Evolutionary conservation across 2,329 filamentous ascomycete species (phyloP), one percentile per base, ranked within the genome.

Genomic region (Uncinocarpus reesii): DNA sequence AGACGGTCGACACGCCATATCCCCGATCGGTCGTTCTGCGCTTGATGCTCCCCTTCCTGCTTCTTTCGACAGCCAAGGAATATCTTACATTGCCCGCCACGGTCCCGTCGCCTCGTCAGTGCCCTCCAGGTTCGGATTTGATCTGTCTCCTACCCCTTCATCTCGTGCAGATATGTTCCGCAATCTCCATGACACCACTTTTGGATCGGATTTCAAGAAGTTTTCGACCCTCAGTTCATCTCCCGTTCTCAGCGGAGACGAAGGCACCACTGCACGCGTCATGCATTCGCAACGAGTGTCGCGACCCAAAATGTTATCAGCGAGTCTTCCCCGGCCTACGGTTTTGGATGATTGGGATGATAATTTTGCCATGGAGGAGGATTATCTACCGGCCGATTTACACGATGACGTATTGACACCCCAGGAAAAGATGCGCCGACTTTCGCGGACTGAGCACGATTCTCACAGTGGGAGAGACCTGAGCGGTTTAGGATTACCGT

Each of bases 21-120:
- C 89, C 11, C 87, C 89, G 0, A 77, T 77, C 42, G 78, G 79
- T 44, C 75, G 74, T 57, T 92, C 86, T n/a, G 86, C 93, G 11
- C 77, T 95, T 53, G 90, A 96, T 68, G 92, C 88, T 2, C 88
- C 87, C 13, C 77, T 96, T 7, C 92, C 92, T 1, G 86, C 89
- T 7, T 96, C 90, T 0, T 95, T 96, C 64, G 92, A 96, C 66
- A 94, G 88, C 58, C 92, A 95, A 60, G 90, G 89, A 42, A 86
- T 95, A 46, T 95, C 89, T 8, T 86, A 90, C 63, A 88, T 87
- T 53, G 89, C 90, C 15, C 80, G 87, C 51, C 88, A 89, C 63
- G 92, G 86, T 0, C 87, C 89, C 0, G 88, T 93, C 66, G 89
- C 90, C 6, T 86, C 89, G 0, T 96, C 90, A 0, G 85, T 96